Evolutionary conservation across 1,139 yeast genomes (phyloP).

Genomic region (Blastobotrys elegans): DNA sequence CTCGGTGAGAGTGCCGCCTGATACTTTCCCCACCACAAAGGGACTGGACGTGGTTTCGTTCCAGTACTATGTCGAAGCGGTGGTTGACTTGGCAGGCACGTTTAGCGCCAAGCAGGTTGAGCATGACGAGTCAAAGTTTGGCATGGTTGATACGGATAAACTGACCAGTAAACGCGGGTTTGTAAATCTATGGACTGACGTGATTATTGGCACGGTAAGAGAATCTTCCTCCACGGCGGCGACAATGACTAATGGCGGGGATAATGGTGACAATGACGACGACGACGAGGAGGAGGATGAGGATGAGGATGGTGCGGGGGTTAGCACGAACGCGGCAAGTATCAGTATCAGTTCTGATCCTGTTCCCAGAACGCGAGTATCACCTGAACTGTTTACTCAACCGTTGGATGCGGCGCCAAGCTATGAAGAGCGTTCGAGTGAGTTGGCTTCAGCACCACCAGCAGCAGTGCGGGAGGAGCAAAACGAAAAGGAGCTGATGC

Average conservation of each 20-base stretch:
- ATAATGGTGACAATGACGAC: neutral
- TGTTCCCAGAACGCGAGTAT: neutral
- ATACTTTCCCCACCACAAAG: slow-evolving; percentile 77
- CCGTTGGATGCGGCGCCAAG: slow-evolving; percentile 2
- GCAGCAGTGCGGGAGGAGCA: neutral
- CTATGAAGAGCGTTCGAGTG: slow-evolving; percentile 2
- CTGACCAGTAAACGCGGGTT: slow-evolving; percentile 71
- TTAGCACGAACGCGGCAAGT: neutral
- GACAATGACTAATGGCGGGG: neutral
- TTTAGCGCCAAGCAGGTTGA: slow-evolving; percentile 32
- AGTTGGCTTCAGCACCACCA: neutral
- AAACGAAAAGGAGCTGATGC: slow-evolving; percentile 51
- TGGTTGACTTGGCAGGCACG: slow-evolving; percentile 60
- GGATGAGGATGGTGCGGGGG: too few species aligned
- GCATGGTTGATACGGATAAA: slow-evolving; percentile 63
- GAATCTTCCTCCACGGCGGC: neutral
- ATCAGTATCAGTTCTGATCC: slow-evolving; percentile 5
- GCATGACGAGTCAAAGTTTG: slow-evolving; percentile 6
- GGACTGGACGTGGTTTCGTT: slow-evolving; percentile 73
- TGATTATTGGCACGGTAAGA: slow-evolving; percentile 73
- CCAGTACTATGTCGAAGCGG: slow-evolving; percentile 79
- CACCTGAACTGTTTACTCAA: neutral
- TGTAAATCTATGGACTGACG: slow-evolving; percentile 70
- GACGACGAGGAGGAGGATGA: neutral
- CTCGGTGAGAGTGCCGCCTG: slow-evolving; percentile 70